phyloP scores from a whole-genome alignment of 1,284 basidiomycete species.

The Golubevia sp. region DNA sequence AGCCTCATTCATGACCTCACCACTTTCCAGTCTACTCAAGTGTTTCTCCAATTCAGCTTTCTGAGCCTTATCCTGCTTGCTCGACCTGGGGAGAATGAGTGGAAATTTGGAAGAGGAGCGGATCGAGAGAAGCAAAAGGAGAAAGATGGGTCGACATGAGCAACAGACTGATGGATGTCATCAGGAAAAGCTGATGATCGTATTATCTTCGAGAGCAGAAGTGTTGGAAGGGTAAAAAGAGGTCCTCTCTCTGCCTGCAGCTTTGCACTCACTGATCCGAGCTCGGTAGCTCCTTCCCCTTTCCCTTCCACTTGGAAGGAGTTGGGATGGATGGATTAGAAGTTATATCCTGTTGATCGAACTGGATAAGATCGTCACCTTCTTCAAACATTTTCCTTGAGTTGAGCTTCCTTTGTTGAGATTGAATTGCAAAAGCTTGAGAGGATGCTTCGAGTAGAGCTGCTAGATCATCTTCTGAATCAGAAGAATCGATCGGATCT shows the following conservation, averaged over 20 bases:
- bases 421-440: slow-evolving; percentile 11
- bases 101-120: no score
- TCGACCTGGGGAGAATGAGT: no score
- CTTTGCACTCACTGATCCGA: slow-evolving; percentile 1
- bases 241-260: no score
- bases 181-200: no score
- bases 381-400: slow-evolving; percentile 13
- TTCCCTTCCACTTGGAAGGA: slow-evolving; percentile 22
- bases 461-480: slow-evolving; percentile 18
- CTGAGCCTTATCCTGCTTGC: background rate
- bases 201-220: no score
- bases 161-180: no score
- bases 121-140: no score
- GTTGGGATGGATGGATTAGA: background rate
- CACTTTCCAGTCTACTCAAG: background rate
- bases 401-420: background rate
- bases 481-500: background rate
- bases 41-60: background rate
- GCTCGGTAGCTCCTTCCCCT: slow-evolving; percentile 19
- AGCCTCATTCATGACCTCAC: background rate
- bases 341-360: no score
- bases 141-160: no score
- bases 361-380: slow-evolving; percentile 30
- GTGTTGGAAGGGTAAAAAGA: no score
- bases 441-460: slow-evolving; percentile 28